phyloP scores from a whole-genome alignment of 371 early-diverging fungal species.

The Mucor indicus region DNA sequence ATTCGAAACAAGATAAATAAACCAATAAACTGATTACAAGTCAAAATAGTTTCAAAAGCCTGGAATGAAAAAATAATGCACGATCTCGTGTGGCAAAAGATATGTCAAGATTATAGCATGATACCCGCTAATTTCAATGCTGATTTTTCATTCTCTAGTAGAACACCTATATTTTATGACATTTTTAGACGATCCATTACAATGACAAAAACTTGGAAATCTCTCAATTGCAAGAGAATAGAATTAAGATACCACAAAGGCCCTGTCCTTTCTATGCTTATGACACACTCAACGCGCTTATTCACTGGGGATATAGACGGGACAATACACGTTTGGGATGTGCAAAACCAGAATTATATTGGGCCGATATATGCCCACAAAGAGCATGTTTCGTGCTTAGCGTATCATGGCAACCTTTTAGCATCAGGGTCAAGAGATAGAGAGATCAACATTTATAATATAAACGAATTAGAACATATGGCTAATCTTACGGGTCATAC shows the following conservation, averaged over 20 bases:
- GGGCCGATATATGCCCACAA: conserved; percentile 52
- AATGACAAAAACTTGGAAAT: conserved; percentile 9
- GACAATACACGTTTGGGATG: conserved; percentile 75
- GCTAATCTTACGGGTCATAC: conserved; percentile 4
- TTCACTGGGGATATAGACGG: conserved; percentile 79
- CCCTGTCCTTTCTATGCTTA: conserved; percentile 13
- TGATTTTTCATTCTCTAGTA: neutral
- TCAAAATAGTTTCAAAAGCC: neutral
- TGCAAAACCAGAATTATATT: conserved; percentile 38
- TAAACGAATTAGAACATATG: neutral
- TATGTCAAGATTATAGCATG: conserved; percentile 16
- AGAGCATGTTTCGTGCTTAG: conserved; percentile 75
- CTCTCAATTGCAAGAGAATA: conserved; percentile 6
- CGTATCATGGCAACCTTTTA: conserved; percentile 60
- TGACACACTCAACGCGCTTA: conserved; percentile 34
- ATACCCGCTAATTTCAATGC: neutral
- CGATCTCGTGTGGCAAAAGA: conserved; percentile 10
- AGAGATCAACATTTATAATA: conserved; percentile 23
- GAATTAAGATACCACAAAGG: conserved; percentile 15
- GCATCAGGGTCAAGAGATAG: conserved; percentile 77
- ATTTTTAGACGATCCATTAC: conserved; percentile 14
- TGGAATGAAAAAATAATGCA: conserved; percentile 14
- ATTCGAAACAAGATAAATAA: too few species aligned
- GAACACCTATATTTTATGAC: conserved; percentile 5
- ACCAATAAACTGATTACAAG: neutral